Evolutionary conservation across 345 rosid genomes (phyloP).

Genomic region (Brassica nigra): DNA sequence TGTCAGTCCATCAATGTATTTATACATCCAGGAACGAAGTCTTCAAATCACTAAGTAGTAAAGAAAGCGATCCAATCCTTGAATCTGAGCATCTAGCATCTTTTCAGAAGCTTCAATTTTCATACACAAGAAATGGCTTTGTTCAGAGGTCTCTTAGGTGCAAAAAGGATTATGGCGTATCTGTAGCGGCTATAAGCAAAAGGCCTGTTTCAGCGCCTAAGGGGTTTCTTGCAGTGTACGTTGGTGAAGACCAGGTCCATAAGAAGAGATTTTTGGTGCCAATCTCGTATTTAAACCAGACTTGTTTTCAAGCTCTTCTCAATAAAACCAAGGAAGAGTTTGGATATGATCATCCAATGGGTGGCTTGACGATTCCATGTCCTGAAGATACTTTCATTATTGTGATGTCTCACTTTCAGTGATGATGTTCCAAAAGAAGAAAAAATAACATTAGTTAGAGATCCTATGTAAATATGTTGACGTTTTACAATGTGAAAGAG

Average conservation of each 20-base stretch:
- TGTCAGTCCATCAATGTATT: background rate
- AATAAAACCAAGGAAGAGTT: no score
- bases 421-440: no score
- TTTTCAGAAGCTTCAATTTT: background rate
- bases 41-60: slow-evolving; percentile 11
- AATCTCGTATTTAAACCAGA: no score
- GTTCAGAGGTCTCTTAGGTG: slow-evolving; percentile 15
- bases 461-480: background rate
- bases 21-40: background rate
- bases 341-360: no score
- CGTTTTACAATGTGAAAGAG: no score
- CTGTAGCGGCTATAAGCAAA: slow-evolving; percentile 13
- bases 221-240: no score
- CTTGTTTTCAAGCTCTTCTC: no score
- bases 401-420: background rate
- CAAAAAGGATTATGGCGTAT: slow-evolving; percentile 27
- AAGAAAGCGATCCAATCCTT: background rate
- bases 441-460: no score
- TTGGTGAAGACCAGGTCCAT: no score
- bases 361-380: no score
- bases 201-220: background rate
- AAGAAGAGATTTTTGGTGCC: no score
- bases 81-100: background rate
- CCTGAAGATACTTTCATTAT: no score
- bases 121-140: slow-evolving; percentile 28